Percentiles rank a stretch among this genome's conserved stretches.
Evolutionary conservation across 345 rosid genomes (phyloP).

Genomic region (Brassica rapa): DNA sequence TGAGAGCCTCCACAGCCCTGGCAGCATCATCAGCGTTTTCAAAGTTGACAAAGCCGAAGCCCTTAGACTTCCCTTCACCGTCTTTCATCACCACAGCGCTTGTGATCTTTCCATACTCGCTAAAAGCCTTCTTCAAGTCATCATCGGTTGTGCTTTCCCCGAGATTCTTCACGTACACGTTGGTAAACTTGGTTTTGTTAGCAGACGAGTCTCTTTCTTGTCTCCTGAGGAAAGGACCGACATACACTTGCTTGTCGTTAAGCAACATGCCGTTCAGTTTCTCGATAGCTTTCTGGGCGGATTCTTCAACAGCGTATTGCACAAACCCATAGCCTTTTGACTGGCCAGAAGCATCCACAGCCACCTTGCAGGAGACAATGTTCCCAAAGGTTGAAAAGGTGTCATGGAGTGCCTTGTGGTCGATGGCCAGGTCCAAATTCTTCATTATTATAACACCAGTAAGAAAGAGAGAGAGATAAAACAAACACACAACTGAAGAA

Average conservation of each 20-base stretch:
- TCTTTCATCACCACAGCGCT: constrained; percentile 90
- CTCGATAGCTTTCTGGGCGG: constrained; percentile 84
- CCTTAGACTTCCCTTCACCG: constrained; percentile 74
- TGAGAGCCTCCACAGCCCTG: constrained; percentile 79
- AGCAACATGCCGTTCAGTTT: constrained; percentile 88
- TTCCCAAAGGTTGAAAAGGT: constrained; percentile 82
- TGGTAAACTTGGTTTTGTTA: constrained; percentile 64
- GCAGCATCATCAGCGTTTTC: constrained; percentile 88
- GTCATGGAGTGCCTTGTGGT: constrained; percentile 90
- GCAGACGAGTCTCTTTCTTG: constrained; percentile 72
- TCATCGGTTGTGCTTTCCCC: constrained; percentile 71
- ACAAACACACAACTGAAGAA: background rate
- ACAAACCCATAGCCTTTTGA: constrained; percentile 97
- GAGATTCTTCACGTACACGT: constrained; percentile 86
- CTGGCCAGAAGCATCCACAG: constrained; percentile 81
- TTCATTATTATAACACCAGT: constrained; percentile 36
- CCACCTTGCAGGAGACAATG: constrained; percentile 93
- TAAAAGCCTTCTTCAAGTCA: constrained; percentile 63
- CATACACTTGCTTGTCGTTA: constrained; percentile 95
- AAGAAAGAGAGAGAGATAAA: background rate
- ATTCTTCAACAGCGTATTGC: constrained; percentile 76
- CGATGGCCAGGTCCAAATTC: constrained; percentile 86
- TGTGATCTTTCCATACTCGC: constrained; percentile 86
- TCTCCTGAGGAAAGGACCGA: constrained; percentile 88
- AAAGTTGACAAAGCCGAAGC: constrained; percentile 95